These are phyloP conservation scores for Citrus inodora DNA, from an alignment of 345 rosid genomes.

Conservation along the genomic window DNA sequence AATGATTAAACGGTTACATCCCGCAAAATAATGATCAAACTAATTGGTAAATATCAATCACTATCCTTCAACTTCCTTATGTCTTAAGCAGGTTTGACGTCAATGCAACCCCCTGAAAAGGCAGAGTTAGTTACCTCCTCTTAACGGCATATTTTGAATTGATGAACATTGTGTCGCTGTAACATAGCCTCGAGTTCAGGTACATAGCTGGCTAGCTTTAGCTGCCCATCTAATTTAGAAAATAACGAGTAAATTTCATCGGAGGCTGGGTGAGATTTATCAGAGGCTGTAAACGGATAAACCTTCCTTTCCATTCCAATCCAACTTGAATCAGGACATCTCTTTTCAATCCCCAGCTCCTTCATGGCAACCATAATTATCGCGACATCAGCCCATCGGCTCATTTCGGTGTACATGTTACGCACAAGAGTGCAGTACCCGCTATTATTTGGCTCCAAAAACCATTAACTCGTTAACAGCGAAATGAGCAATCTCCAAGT, in stretches of 20 bases:
- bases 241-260: constrained; percentile 44
- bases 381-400: constrained; percentile 64
- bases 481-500: constrained; percentile 53
- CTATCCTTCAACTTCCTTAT: no score
- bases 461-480: constrained; percentile 49
- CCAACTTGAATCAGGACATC: constrained; percentile 68
- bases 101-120: no score
- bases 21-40: background rate
- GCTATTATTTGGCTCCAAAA: constrained; percentile 61
- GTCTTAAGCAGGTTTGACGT: no score
- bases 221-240: constrained; percentile 46
- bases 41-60: no score
- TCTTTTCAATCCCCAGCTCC: constrained; percentile 49
- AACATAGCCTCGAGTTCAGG: constrained; percentile 4
- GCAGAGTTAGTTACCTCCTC: background rate
- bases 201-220: constrained; percentile 26
- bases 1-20: background rate
- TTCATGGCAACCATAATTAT: constrained; percentile 55
- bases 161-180: background rate
- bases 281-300: constrained; percentile 62
- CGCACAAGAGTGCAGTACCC: constrained; percentile 53
- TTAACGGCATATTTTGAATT: background rate
- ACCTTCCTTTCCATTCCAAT: constrained; percentile 48
- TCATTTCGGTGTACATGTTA: constrained; percentile 63
- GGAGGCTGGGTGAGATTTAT: constrained; percentile 51